Conservation (phyloP, 192 early-diverging fungal genomes). For the Coemansia sp. region DNA sequence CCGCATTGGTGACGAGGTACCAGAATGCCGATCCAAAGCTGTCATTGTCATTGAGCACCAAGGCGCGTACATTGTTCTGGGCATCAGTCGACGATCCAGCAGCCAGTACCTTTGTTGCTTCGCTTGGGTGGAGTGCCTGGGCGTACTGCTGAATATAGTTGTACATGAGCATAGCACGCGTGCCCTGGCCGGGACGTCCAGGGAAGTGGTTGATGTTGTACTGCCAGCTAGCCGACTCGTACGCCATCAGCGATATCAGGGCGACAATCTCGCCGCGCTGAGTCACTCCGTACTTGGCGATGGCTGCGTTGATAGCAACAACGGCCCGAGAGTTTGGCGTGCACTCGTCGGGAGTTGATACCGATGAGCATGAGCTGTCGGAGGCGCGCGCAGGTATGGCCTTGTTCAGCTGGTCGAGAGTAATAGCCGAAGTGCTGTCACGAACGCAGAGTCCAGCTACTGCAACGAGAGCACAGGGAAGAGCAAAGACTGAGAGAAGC, state of each 20-base stretch:
- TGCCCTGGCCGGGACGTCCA: slow-evolving; percentile 46
- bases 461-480: background rate
- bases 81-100: slow-evolving; percentile 3
- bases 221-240: slow-evolving; percentile 41
- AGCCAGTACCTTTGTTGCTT: background rate
- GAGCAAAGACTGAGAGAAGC: background rate
- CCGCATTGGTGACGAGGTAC: slow-evolving; percentile 29
- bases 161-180: slow-evolving; percentile 51
- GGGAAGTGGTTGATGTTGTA: slow-evolving; percentile 55
- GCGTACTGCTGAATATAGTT: slow-evolving; percentile 43
- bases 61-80: slow-evolving; percentile 24
- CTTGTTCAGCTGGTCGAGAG: slow-evolving; percentile 30
- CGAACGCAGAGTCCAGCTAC: slow-evolving; percentile 5
- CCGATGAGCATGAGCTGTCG: slow-evolving; percentile 15
- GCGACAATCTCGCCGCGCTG: slow-evolving; percentile 36
- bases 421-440: slow-evolving; percentile 5
- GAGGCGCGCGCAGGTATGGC: slow-evolving; percentile 19
- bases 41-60: slow-evolving; percentile 44
- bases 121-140: slow-evolving; percentile 17
- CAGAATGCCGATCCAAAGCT: slow-evolving; percentile 54
- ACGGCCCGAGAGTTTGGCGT: slow-evolving; percentile 29
- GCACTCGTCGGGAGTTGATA: slow-evolving; percentile 25
- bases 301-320: slow-evolving; percentile 30
- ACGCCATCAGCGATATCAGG: slow-evolving; percentile 43
- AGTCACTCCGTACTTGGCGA: slow-evolving; percentile 39